These are phyloP conservation scores for Coprinellus micaceus DNA, from an alignment of 768 basidiomycete species.

Conservation along the genomic window DNA sequence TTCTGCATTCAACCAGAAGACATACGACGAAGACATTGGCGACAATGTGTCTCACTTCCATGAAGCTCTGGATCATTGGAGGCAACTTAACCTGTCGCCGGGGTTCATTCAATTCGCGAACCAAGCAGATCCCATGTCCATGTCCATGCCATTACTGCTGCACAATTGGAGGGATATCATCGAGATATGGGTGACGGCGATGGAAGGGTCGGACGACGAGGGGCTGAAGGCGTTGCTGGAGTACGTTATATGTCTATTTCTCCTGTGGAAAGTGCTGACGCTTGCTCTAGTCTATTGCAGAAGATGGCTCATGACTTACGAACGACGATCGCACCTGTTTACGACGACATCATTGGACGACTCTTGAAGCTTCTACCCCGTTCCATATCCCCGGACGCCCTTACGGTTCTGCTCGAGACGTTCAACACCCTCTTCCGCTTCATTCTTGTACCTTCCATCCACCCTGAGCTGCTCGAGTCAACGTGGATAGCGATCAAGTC, in stretches of 20 bases:
- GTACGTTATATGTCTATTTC: conserved; percentile 41
- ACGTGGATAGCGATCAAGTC: conserved; percentile 57
- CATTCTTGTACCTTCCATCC: conserved; percentile 63
- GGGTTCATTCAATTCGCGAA: conserved; percentile 69
- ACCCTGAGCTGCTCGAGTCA: conserved; percentile 47
- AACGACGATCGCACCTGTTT: conserved; percentile 66
- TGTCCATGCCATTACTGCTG: conserved; percentile 76
- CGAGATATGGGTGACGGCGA: conserved; percentile 56
- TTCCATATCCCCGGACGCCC: conserved; percentile 53
- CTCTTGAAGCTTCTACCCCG: conserved; percentile 57
- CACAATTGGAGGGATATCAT: conserved; percentile 75
- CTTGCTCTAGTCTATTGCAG: conserved; percentile 60
- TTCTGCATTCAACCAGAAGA: conserved; percentile 52
- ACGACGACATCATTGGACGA: conserved; percentile 48
- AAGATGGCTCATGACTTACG: conserved; percentile 79
- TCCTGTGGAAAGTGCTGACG: neutral
- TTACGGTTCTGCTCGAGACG: conserved; percentile 65
- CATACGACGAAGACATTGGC: conserved; percentile 58
- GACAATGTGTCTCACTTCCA: conserved; percentile 80
- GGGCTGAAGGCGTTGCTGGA: conserved; percentile 71
- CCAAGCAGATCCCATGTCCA: conserved; percentile 55
- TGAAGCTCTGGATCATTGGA: conserved; percentile 67
- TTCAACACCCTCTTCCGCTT: conserved; percentile 69
- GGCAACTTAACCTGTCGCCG: conserved; percentile 75
- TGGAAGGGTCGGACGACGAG: conserved; percentile 65